These are phyloP conservation scores for Pyrenophora tritici-repentis DNA, from an alignment of 2,329 filamentous ascomycete genomes.

Conservation along the genomic window DNA sequence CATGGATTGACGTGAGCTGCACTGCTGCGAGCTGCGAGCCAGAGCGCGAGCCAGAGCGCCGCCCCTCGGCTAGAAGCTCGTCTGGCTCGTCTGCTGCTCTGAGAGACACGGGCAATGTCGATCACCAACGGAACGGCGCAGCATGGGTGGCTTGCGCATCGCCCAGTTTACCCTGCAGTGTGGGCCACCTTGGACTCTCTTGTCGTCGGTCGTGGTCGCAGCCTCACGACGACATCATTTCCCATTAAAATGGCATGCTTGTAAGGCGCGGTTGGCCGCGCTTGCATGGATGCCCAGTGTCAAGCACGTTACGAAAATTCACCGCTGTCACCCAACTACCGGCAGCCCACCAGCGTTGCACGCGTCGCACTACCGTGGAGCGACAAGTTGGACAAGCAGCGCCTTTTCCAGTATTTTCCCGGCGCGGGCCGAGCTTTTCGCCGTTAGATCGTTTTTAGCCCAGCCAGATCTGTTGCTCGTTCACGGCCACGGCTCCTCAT, in stretches of 20 bases:
- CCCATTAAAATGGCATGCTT: slow-evolving; percentile 10
- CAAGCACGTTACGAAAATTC: slow-evolving; percentile 2
- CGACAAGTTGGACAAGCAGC: slow-evolving; percentile 44
- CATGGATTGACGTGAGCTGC: too few relatives aligned
- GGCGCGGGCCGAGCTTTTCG: slow-evolving; percentile 48
- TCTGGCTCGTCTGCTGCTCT: slow-evolving; percentile 32
- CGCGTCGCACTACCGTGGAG: slow-evolving; percentile 23
- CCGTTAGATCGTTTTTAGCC: slow-evolving; percentile 39
- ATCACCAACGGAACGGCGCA: slow-evolving; percentile 24
- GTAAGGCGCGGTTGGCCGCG: slow-evolving; percentile 9
- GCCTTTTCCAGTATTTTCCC: slow-evolving; percentile 34
- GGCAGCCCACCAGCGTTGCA: slow-evolving; percentile 33
- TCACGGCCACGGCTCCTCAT: slow-evolving; percentile 26
- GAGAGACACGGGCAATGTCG: slow-evolving; percentile 30
- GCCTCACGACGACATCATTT: slow-evolving; percentile 34
- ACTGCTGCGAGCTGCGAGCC: too few relatives aligned
- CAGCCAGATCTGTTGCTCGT: slow-evolving; percentile 44
- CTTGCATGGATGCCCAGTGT: slow-evolving; percentile 17
- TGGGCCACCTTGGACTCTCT: neutral
- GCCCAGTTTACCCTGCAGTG: slow-evolving; percentile 39
- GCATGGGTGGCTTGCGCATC: slow-evolving; percentile 39
- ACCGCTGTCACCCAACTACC: slow-evolving; percentile 39
- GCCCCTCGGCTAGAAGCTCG: slow-evolving; percentile 21
- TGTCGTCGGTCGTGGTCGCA: slow-evolving; percentile 35
- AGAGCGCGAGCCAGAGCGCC: too few relatives aligned